Conservation (phyloP, 2,329 filamentous ascomycete species). For the Scedosporium dehoogii region DNA sequence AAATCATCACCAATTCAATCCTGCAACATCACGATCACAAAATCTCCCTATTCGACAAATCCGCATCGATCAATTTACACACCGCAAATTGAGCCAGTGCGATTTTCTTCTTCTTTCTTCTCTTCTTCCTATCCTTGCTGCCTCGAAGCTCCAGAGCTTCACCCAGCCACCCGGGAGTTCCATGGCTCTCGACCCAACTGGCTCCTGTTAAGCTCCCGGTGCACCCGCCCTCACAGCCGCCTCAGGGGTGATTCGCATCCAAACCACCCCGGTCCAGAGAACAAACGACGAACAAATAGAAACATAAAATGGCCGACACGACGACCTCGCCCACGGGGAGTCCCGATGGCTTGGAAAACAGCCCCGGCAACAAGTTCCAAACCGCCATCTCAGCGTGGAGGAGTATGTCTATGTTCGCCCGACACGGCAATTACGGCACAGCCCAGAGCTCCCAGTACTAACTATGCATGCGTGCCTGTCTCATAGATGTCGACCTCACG, state of each 20-base stretch:
- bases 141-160: not conserved
- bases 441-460: too few species aligned
- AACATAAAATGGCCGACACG: constrained; percentile 1
- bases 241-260: not conserved
- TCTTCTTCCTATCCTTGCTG: too few species aligned
- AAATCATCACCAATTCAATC: not conserved
- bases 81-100: too few species aligned
- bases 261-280: not conserved
- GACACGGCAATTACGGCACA: too few species aligned
- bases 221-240: not conserved
- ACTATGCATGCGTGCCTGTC: too few species aligned
- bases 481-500: constrained; percentile 73
- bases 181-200: too few species aligned
- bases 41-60: not conserved
- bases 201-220: not conserved
- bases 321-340: not conserved
- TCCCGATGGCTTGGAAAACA: not conserved
- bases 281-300: not conserved
- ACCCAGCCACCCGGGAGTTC: too few species aligned
- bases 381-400: constrained; percentile 93
- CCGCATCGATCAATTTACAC: not conserved
- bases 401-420: constrained; percentile 42
- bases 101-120: not conserved
- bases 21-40: not conserved
- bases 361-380: constrained; percentile 67